phyloP scores from a whole-genome alignment of 2,329 filamentous ascomycete species.

The Alternaria atra region DNA sequence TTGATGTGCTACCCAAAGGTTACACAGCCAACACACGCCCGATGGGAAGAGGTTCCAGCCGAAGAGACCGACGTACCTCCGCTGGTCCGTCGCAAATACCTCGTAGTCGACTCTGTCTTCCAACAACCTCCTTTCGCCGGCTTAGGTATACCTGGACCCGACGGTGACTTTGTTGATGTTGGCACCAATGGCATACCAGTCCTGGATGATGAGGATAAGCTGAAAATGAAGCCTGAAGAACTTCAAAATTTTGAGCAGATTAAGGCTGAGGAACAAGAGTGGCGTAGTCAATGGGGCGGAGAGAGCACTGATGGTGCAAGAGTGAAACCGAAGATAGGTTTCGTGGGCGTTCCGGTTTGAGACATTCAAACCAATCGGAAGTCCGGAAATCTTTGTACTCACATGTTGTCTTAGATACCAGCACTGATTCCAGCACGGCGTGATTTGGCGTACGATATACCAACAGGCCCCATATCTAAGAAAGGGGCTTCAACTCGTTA shows the following conservation, averaged over 20 bases:
- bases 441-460: not conserved
- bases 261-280: constrained; percentile 70
- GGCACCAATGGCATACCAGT: constrained; percentile 67
- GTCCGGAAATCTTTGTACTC: not conserved
- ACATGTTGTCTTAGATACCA: not conserved
- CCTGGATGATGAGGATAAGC: constrained; percentile 71
- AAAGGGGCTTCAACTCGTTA: not conserved
- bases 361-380: not conserved
- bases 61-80: constrained; percentile 58
- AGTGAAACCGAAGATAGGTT: constrained; percentile 58
- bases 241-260: constrained; percentile 76
- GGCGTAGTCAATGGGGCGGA: constrained; percentile 77
- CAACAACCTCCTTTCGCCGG: constrained; percentile 67
- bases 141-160: constrained; percentile 67
- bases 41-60: constrained; percentile 76
- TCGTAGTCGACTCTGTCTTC: constrained; percentile 69
- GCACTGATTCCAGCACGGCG: not conserved
- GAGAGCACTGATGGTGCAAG: constrained; percentile 67
- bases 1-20: constrained; percentile 83
- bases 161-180: constrained; percentile 60
- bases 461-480: not conserved
- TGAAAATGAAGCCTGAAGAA: constrained; percentile 74
- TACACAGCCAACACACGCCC: constrained; percentile 89
- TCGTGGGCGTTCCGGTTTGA: constrained; percentile 60
- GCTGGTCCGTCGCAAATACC: constrained; percentile 68